A percentile compares a stretch with the other conserved stretches of the same genome.
Evolutionary conservation across 2,329 filamentous ascomycete genomes (phyloP).

Genomic region (Xylaria sp.): DNA sequence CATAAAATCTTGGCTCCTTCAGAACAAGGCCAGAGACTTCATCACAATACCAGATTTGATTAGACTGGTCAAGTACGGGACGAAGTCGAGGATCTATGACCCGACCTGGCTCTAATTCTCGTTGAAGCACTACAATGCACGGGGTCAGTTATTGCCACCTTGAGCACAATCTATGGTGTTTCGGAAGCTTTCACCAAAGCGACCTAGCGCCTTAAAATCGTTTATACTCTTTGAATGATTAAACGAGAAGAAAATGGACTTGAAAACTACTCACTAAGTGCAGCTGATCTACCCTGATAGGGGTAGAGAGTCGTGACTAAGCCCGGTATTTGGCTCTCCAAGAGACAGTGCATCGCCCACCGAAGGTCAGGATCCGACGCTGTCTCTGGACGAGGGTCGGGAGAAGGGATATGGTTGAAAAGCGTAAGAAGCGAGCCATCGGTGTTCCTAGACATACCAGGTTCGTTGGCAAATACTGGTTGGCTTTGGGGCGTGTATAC

Average conservation of each 20-base stretch:
- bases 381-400: constrained; percentile 63
- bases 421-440: constrained; percentile 71
- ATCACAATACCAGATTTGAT: constrained; percentile 76
- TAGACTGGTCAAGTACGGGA: constrained; percentile 67
- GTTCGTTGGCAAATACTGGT: constrained; percentile 33
- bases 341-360: constrained; percentile 65
- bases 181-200: not conserved
- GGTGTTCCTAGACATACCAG: constrained; percentile 53
- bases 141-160: not conserved
- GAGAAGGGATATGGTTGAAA: constrained; percentile 80
- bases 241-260: not conserved
- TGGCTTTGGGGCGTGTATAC: constrained; percentile 31
- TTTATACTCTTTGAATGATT: not conserved
- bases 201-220: not conserved
- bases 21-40: constrained; percentile 70
- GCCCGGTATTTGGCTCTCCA: constrained; percentile 65
- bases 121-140: constrained; percentile 71
- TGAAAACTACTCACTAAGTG: constrained; percentile 61
- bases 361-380: constrained; percentile 63
- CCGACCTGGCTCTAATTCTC: constrained; percentile 73
- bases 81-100: constrained; percentile 80
- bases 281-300: constrained; percentile 84
- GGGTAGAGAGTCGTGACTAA: constrained; percentile 75
- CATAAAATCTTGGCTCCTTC: constrained; percentile 76
- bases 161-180: not conserved